Percentiles rank a stretch among this genome's conserved stretches.
Conservation (phyloP, 78 protist species). For the Guillardia theta region DNA sequence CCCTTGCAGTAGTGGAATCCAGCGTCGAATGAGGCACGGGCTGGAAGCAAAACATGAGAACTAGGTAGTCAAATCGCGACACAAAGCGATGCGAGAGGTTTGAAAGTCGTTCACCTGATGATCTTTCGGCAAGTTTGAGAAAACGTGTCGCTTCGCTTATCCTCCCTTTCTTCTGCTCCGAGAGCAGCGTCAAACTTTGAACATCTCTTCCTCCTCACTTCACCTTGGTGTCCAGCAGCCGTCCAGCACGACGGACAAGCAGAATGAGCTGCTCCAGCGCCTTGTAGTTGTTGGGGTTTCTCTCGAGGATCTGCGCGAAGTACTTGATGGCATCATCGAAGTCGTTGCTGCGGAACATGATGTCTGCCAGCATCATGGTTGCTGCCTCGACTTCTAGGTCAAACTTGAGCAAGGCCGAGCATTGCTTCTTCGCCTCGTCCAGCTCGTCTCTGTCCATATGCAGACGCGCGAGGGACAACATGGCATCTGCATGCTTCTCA, state of each 20-base stretch:
- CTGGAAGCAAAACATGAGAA: not conserved
- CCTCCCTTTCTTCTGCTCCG: not conserved
- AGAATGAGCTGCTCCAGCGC: conserved; percentile 60
- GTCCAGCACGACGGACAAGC: conserved; percentile 71
- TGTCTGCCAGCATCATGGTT: conserved; percentile 70
- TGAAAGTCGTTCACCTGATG: not conserved
- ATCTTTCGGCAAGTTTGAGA: conserved; percentile 43
- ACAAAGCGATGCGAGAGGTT: not conserved
- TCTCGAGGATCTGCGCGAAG: conserved; percentile 59
- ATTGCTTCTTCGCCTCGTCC: conserved; percentile 54
- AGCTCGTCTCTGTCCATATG: conserved; percentile 53
- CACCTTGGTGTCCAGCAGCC: conserved; percentile 15
- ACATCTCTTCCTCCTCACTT: not conserved
- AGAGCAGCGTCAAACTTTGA: too few relatives aligned
- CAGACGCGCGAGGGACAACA: conserved; percentile 63
- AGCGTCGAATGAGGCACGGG: not conserved
- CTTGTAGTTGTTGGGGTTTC: conserved; percentile 55
- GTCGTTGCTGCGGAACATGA: conserved; percentile 59
- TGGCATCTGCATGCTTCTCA: conserved; percentile 19
- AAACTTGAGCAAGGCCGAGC: conserved; percentile 52
- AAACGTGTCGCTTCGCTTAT: conserved; percentile 13
- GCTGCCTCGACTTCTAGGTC: conserved; percentile 65
- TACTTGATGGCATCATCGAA: conserved; percentile 58
- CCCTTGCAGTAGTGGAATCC: conserved; percentile 61
- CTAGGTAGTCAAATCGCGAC: not conserved